Evolutionary conservation across 2,329 filamentous ascomycete species (phyloP), one percentile per base, ranked within the genome.

Genomic region (Fusarium longipes): DNA sequence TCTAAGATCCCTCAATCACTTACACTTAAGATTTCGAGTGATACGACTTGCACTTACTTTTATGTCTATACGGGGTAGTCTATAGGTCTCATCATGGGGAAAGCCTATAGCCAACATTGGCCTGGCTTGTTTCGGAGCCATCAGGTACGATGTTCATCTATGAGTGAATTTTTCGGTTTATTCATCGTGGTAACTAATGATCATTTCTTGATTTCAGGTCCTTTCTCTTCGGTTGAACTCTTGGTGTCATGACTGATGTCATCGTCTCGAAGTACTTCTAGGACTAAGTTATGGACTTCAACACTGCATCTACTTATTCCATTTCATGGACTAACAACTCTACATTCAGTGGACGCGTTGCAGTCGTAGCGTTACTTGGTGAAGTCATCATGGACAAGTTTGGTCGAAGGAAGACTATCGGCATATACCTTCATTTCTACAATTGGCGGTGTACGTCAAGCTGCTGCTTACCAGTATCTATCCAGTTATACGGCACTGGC

Each of bases 241-340:
- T n/a, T 2, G 70, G 70, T n/a, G 70, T 73, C 5, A 73, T 73
- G 70, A 81, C 80, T 11, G 81, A 86, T 74, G 84, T 86, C 35
- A 87, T 87, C 42, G 82, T 81, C n/a, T 84, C 82, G 2, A 75
- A 78, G 8, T 77, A 87, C 70, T 87, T 88, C 69, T 79, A 86
- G 10, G 52, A 70, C 5, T 85, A 80, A n/a, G n/a, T n/a, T n/a
- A n/a, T n/a, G n/a, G n/a, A n/a, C 73, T 88, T 88, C 76, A 72
- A 85, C 49, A 86, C 86, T 8, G 77, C 30, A 73, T 81, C 15
- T 82, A 67, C 70, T 3, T 73, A 70, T 1, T 58, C 70, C 39
- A 73, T 84, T 17, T 81, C 87, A 45, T 86, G 86, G 5, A 86
- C 85, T n/a, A 87, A 88, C 72, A 86, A 87, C 72, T 84, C 84